Percentiles rank a stretch among this genome's conserved stretches.
Evolutionary conservation across 352 stramenopile species (phyloP).

Genomic region (Phytophthora pisi): DNA sequence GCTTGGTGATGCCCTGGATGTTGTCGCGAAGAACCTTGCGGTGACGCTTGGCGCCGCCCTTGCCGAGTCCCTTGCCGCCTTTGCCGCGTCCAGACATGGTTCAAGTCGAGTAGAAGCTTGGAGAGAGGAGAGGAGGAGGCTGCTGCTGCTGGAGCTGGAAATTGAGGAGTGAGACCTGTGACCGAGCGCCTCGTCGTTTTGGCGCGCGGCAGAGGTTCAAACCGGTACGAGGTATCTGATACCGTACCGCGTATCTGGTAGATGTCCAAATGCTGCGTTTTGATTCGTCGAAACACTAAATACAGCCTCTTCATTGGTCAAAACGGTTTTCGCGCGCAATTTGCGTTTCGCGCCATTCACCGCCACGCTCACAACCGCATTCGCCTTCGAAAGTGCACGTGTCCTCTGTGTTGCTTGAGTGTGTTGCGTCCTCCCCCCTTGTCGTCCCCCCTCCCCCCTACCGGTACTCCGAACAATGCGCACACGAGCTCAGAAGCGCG

Average conservation of each 20-base stretch:
- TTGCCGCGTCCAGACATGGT: constrained; percentile 88
- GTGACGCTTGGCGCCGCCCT: constrained; percentile 86
- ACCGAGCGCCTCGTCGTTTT: neutral
- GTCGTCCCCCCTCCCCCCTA: neutral
- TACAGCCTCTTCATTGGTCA: constrained; percentile 8
- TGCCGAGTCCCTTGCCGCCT: constrained; percentile 83
- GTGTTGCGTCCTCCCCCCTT: neutral
- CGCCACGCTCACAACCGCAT: constrained; percentile 20
- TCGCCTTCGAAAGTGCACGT: constrained; percentile 7
- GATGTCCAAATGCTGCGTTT: neutral
- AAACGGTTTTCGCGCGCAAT: constrained; percentile 28
- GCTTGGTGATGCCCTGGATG: constrained; percentile 94
- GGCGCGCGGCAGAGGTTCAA: neutral
- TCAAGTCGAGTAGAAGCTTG: neutral
- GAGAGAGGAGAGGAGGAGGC: neutral
- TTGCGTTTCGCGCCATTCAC: constrained; percentile 33
- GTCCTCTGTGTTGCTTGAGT: constrained; percentile 1
- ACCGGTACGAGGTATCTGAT: neutral
- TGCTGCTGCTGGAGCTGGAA: neutral
- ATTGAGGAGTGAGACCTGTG: neutral
- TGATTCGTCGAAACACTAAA: constrained; percentile 21
- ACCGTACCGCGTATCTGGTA: constrained; percentile 13
- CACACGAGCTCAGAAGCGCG: constrained; percentile 32
- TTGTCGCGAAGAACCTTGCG: constrained; percentile 91
- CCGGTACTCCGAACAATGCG: constrained; percentile 19